A percentile compares a stretch with the other conserved stretches of the same genome.
phyloP scores from a whole-genome alignment of 2,329 filamentous ascomycete genomes.

The Colletotrichum coccodes region DNA sequence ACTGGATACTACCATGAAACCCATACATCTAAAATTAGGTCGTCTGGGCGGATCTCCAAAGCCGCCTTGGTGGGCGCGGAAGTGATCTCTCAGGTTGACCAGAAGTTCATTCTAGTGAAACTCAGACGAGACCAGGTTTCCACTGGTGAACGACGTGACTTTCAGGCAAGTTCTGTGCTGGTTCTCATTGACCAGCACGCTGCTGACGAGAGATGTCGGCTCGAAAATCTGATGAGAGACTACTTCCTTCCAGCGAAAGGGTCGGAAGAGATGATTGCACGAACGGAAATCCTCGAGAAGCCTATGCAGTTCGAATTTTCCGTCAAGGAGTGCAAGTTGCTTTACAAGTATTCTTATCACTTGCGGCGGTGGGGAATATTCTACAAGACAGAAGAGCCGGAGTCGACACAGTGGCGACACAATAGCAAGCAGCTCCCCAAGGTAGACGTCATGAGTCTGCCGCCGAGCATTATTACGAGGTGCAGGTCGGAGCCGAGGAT shows the following conservation, averaged over 20 bases:
- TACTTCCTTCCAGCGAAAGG: slow-evolving; percentile 53
- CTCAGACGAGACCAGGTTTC: slow-evolving; percentile 44
- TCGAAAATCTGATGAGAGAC: slow-evolving; percentile 75
- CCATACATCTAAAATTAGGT: slow-evolving; percentile 11
- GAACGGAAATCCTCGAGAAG: slow-evolving; percentile 54
- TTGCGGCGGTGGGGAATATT: slow-evolving; percentile 81
- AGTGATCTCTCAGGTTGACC: slow-evolving; percentile 85
- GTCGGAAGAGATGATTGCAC: slow-evolving; percentile 33
- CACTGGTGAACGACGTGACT: background rate
- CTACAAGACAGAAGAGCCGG: slow-evolving; percentile 58
- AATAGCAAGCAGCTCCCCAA: slow-evolving; percentile 30
- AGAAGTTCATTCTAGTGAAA: slow-evolving; percentile 85
- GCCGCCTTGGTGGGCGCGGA: slow-evolving; percentile 66
- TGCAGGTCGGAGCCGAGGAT: slow-evolving; percentile 79
- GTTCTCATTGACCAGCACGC: slow-evolving; percentile 94
- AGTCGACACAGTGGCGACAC: slow-evolving; percentile 5
- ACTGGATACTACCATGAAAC: background rate
- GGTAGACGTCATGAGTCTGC: slow-evolving; percentile 69
- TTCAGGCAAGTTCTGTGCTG: slow-evolving; percentile 60
- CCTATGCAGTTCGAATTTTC: slow-evolving; percentile 75
- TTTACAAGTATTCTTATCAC: slow-evolving; percentile 62
- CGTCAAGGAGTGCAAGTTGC: slow-evolving; percentile 65
- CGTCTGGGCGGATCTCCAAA: slow-evolving; percentile 68
- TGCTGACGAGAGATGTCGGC: slow-evolving; percentile 85
- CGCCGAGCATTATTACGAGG: slow-evolving; percentile 78